A percentile compares a stretch with the other conserved stretches of the same genome.
Conservation (phyloP, 345 rosid species). For the Eucalyptus sideroxylon region DNA sequence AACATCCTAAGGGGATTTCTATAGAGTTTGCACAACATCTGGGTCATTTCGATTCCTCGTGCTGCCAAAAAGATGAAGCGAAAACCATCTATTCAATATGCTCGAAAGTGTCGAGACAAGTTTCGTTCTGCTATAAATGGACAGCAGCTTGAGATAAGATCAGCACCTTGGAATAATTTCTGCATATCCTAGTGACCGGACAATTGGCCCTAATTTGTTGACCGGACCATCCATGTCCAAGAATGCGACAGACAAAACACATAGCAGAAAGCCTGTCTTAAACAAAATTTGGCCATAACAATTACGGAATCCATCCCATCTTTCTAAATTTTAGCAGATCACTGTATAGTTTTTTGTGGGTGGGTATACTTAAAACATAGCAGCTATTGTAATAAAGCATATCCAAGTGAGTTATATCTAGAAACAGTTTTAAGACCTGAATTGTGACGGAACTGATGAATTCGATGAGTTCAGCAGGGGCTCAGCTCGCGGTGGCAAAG, state of each 20-base stretch:
- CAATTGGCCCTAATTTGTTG: background rate
- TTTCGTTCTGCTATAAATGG: background rate
- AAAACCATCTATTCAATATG: background rate
- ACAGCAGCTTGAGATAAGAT: background rate
- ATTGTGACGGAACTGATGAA: conserved; percentile 34
- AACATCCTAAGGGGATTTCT: background rate
- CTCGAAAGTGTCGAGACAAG: background rate
- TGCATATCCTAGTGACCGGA: background rate
- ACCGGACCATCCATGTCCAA: background rate
- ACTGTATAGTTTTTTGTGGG: background rate
- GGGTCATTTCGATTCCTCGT: background rate
- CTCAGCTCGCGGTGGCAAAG: conserved; percentile 39
- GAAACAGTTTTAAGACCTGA: conserved; percentile 41
- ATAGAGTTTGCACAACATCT: background rate
- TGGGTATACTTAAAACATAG: background rate
- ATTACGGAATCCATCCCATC: background rate
- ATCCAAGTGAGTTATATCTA: background rate
- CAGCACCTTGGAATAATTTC: background rate
- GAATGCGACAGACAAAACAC: background rate
- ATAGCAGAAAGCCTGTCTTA: background rate
- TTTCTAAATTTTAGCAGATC: background rate
- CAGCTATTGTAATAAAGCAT: background rate
- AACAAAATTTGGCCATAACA: background rate
- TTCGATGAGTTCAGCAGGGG: conserved; percentile 20
- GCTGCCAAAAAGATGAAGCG: background rate